Conservation (phyloP, 768 basidiomycete genomes). For the Rhizopogon roseolus region DNA sequence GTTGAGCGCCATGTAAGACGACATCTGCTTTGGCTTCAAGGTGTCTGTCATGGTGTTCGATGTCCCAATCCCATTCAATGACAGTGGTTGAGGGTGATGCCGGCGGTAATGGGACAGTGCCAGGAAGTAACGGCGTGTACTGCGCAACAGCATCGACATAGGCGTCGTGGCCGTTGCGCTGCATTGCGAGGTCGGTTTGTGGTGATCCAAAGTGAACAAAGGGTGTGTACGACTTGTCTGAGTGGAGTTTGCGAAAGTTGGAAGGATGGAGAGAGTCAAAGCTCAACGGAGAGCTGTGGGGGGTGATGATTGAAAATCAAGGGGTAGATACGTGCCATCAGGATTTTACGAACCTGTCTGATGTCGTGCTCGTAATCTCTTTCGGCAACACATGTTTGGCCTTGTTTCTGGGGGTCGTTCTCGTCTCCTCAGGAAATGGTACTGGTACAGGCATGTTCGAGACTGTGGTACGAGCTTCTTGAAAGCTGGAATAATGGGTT, state of each 20-base stretch:
- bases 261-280: not conserved
- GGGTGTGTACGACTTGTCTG: not conserved
- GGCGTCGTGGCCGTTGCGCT: conserved; percentile 2
- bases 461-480: not conserved
- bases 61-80: conserved; percentile 66
- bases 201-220: not conserved
- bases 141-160: conserved; percentile 4
- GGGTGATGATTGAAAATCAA: not conserved
- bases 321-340: conserved; percentile 4
- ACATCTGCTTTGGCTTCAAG: conserved; percentile 62
- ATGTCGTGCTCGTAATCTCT: conserved; percentile 8
- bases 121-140: conserved; percentile 7
- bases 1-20: conserved; percentile 53
- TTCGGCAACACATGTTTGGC: conserved; percentile 23
- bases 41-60: conserved; percentile 66
- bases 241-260: not conserved
- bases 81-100: conserved; percentile 7
- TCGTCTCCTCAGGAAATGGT: not conserved
- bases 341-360: conserved; percentile 12
- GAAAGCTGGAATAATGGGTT: not conserved
- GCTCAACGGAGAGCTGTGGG: not conserved
- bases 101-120: conserved; percentile 15
- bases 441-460: conserved; percentile 17
- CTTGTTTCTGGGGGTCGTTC: conserved; percentile 13
- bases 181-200: not conserved